Percentiles rank a stretch among this genome's conserved stretches.
These are phyloP conservation scores for Globisporangium abappressorium DNA, from an alignment of 352 stramenopile genomes.

Conservation along the genomic window DNA sequence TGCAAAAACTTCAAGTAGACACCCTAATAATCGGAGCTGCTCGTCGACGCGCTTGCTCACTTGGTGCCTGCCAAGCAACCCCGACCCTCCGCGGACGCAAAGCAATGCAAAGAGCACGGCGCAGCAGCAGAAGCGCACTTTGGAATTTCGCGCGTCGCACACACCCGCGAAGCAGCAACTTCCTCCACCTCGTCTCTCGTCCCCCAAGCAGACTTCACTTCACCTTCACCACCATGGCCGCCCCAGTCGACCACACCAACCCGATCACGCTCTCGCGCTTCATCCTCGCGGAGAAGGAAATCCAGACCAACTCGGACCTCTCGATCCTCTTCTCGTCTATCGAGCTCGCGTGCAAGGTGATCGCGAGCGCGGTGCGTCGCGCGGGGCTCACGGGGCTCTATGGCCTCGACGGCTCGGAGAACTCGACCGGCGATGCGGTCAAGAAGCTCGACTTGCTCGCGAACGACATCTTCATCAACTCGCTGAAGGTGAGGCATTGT, in stretches of 20 bases:
- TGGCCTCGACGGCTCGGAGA: constrained; percentile 96
- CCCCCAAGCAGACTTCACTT: constrained; percentile 8
- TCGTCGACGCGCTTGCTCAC: constrained; percentile 1
- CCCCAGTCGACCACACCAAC: constrained; percentile 71
- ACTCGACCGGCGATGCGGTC: constrained; percentile 96
- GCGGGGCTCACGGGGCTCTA: constrained; percentile 91
- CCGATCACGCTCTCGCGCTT: constrained; percentile 94
- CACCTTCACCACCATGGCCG: constrained; percentile 33
- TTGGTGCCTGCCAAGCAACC: not conserved
- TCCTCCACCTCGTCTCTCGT: constrained; percentile 1
- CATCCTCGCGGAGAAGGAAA: constrained; percentile 91
- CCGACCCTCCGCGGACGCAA: too few relatives aligned
- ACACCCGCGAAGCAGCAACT: constrained; percentile 15
- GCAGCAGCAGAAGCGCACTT: constrained; percentile 11
- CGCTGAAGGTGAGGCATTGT: constrained; percentile 60
- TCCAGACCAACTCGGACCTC: constrained; percentile 92
- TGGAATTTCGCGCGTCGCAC: constrained; percentile 23
- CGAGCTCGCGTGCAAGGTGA: constrained; percentile 96
- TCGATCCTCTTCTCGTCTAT: constrained; percentile 96
- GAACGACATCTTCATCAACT: constrained; percentile 99
- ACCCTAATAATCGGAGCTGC: not conserved
- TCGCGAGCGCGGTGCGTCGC: constrained; percentile 95
- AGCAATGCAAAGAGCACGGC: not conserved
- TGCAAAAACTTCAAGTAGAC: constrained; percentile 17
- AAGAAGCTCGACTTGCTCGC: constrained; percentile 99